Evolutionary conservation across 441 rosid species (phyloP).

Genomic region (Pelargonium myrrhifolium): DNA sequence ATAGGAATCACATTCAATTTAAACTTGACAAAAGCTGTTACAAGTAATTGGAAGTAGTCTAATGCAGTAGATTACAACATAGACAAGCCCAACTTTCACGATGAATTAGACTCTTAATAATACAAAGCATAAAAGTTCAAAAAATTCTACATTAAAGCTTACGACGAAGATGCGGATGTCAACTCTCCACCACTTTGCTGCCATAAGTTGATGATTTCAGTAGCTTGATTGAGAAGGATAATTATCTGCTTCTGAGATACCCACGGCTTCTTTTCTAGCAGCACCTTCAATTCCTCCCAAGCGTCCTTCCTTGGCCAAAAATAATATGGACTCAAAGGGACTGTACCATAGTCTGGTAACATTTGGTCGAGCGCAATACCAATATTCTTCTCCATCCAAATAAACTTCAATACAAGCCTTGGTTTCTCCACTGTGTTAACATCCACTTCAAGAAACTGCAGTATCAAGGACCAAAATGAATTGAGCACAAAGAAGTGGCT

Average conservation of each 20-base stretch:
- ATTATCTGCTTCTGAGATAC: conserved; percentile 63
- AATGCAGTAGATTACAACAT: neutral
- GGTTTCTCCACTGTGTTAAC: conserved; percentile 71
- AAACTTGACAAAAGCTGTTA: neutral
- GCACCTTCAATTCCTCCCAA: conserved; percentile 71
- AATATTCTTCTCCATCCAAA: conserved; percentile 81
- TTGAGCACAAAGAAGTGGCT: neutral
- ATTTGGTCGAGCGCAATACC: conserved; percentile 70
- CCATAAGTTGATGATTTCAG: conserved; percentile 80
- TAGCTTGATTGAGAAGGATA: conserved; percentile 78
- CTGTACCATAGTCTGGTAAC: conserved; percentile 64
- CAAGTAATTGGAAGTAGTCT: neutral
- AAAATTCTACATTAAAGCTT: conserved; percentile 1
- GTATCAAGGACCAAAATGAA: conserved; percentile 1
- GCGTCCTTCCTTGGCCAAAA: conserved; percentile 87
- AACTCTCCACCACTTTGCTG: conserved; percentile 50
- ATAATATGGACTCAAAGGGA: conserved; percentile 76
- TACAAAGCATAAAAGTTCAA: neutral
- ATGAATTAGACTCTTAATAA: neutral
- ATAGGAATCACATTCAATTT: neutral
- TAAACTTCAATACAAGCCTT: conserved; percentile 63
- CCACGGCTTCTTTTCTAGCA: conserved; percentile 83
- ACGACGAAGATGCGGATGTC: conserved; percentile 3
- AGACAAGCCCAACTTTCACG: neutral
- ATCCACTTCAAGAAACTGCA: conserved; percentile 57